These are phyloP conservation scores for Oxyria digyna DNA, from an alignment of 148 eudicot genomes.

Conservation along the genomic window DNA sequence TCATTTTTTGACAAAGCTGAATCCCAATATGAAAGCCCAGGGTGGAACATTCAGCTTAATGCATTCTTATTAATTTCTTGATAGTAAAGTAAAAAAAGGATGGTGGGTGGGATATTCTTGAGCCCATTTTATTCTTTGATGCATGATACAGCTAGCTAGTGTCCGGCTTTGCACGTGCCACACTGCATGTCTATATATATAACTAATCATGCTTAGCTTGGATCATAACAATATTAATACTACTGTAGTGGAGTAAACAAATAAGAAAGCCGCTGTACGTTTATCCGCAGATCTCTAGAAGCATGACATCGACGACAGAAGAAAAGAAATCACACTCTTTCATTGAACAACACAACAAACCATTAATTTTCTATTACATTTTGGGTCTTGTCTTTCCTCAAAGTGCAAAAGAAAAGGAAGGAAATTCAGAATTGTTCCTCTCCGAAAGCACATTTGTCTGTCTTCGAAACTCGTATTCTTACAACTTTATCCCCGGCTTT, in stretches of 20 bases:
- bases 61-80: no score
- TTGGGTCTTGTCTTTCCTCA: neutral
- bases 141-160: neutral
- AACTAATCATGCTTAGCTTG: neutral
- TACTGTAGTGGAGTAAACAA: neutral
- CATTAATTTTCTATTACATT: neutral
- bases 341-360: neutral
- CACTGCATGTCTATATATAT: neutral
- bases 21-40: no score
- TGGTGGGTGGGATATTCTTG: no score
- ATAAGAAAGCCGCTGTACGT: neutral
- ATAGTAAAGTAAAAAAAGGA: no score
- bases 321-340: neutral
- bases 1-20: no score
- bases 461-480: conserved; percentile 23
- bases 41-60: no score
- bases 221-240: neutral
- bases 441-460: conserved; percentile 31
- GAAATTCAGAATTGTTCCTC: conserved; percentile 32
- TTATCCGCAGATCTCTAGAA: neutral
- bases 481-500: conserved; percentile 1
- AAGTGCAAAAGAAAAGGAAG: conserved; percentile 10
- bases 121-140: neutral
- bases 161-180: neutral
- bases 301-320: neutral